phyloP scores from a whole-genome alignment of 768 basidiomycete genomes.

The Gautieria morchelliformis region DNA sequence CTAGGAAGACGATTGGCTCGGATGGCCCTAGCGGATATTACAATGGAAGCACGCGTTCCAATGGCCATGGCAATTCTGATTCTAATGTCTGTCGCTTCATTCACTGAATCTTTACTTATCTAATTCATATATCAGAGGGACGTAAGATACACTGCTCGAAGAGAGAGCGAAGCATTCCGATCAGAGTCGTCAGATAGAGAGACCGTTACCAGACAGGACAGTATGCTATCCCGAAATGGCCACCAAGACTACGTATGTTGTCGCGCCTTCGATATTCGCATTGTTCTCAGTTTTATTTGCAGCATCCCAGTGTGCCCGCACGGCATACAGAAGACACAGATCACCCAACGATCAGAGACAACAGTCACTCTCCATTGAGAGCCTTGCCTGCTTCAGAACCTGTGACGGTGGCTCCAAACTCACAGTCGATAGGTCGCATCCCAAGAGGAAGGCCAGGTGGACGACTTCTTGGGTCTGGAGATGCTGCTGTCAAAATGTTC shows the following conservation, averaged over 20 bases:
- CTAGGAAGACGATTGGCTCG: background rate
- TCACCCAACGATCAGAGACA: background rate
- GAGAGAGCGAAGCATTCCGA: background rate
- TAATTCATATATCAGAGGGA: background rate
- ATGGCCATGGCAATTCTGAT: background rate
- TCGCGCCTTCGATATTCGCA: background rate
- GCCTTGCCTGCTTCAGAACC: background rate
- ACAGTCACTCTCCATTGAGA: background rate
- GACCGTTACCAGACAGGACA: background rate
- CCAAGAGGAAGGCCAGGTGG: background rate
- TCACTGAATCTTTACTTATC: background rate
- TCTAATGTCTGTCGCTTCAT: background rate
- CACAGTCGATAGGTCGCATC: background rate
- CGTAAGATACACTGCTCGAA: background rate
- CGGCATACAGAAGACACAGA: background rate
- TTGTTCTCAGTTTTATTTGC: background rate
- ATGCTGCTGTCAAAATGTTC: slow-evolving; percentile 60
- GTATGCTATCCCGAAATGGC: background rate
- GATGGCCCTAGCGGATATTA: background rate
- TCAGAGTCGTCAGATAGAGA: background rate
- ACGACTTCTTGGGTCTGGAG: background rate
- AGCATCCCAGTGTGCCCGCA: background rate
- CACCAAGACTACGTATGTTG: background rate
- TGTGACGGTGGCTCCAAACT: background rate
- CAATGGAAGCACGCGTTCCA: background rate